phyloP scores from a whole-genome alignment of 805 yeast genomes.

The Metschnikowia koreensis region DNA sequence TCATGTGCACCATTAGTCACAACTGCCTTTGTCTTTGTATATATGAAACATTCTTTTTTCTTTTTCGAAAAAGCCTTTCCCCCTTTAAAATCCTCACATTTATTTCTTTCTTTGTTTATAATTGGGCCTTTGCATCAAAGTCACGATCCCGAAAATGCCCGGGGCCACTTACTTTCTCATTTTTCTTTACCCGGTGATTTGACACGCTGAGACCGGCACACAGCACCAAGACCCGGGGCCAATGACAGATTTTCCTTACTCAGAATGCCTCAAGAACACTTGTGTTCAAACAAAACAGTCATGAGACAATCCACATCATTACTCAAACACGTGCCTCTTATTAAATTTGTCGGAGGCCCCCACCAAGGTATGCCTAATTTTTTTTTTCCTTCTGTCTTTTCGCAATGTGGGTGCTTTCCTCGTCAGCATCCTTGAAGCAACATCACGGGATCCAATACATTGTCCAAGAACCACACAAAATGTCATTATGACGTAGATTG shows the following conservation, averaged over 20 bases:
- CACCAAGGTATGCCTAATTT: slow-evolving; percentile 33
- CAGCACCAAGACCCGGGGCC: slow-evolving; percentile 7
- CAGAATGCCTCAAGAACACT: background rate
- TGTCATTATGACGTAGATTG: too few species aligned
- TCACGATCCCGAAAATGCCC: background rate
- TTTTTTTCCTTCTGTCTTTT: too few species aligned
- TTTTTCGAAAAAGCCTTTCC: too few species aligned
- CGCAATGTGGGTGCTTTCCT: too few species aligned
- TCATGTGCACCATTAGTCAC: too few species aligned
- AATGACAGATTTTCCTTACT: slow-evolving; percentile 4
- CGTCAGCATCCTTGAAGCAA: too few species aligned
- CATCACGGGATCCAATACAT: too few species aligned
- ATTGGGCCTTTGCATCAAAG: background rate
- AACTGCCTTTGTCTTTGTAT: too few species aligned
- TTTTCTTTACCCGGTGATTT: background rate
- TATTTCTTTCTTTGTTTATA: too few species aligned
- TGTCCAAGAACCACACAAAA: too few species aligned
- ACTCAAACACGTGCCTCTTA: slow-evolving; percentile 60
- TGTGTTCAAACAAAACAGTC: background rate
- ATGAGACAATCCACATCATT: slow-evolving; percentile 37
- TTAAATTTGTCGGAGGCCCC: slow-evolving; percentile 85
- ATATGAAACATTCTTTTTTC: too few species aligned
- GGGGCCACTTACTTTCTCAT: background rate
- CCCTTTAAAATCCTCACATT: too few species aligned
- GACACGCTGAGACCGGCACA: slow-evolving; percentile 8